Conservation (phyloP, 805 yeast genomes). For the Cephaloascus albidus region DNA sequence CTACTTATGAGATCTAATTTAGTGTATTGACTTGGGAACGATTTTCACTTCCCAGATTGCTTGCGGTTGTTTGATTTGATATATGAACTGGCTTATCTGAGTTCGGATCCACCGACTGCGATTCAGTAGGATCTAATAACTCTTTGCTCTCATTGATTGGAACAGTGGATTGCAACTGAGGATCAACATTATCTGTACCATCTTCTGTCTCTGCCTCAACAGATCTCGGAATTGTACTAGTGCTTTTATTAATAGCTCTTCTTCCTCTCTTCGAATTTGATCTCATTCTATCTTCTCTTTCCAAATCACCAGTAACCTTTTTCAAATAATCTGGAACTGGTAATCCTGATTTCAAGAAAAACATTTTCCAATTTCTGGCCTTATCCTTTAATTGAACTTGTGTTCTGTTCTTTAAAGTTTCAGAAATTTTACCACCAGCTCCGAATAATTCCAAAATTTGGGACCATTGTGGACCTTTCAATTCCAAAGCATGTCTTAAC, state of each 20-base stretch:
- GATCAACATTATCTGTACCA: slow-evolving; percentile 2
- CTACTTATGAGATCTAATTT: too few relatives aligned
- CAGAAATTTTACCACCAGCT: slow-evolving; percentile 83
- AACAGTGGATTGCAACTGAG: not conserved
- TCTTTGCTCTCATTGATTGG: too few relatives aligned
- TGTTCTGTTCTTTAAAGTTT: slow-evolving; percentile 75
- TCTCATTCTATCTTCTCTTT: slow-evolving; percentile 37
- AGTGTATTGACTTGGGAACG: too few relatives aligned
- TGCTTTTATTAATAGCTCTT: slow-evolving; percentile 12
- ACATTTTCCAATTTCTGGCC: slow-evolving; percentile 92
- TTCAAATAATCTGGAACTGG: slow-evolving; percentile 73
- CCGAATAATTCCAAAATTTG: slow-evolving; percentile 86
- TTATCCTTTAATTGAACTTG: slow-evolving; percentile 93
- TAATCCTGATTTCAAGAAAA: slow-evolving; percentile 63
- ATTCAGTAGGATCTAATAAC: too few relatives aligned
- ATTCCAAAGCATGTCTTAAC: slow-evolving; percentile 66
- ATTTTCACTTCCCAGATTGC: too few relatives aligned
- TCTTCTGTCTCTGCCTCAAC: slow-evolving; percentile 31
- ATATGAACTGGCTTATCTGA: too few relatives aligned
- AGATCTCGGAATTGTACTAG: slow-evolving; percentile 10
- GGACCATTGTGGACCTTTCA: slow-evolving; percentile 91
- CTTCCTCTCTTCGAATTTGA: slow-evolving; percentile 15
- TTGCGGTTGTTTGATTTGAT: too few relatives aligned
- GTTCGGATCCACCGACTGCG: too few relatives aligned
- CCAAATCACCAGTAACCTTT: slow-evolving; percentile 83